Conservation (phyloP, 495 filamentous ascomycete genomes). For the Xylaria acuta region DNA sequence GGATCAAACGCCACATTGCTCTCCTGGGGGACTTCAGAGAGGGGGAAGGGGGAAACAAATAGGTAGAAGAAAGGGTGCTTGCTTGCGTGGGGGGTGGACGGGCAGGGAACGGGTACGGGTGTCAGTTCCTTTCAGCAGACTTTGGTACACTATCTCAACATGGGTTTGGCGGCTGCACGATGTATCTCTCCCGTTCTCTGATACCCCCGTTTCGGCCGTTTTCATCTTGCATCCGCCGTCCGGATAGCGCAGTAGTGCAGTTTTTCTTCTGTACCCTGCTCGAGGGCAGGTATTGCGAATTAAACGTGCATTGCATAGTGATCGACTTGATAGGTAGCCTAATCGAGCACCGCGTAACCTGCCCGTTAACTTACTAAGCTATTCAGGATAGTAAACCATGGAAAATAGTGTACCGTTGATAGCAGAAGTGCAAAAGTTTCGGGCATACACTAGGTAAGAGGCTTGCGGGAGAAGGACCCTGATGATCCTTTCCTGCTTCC, state of each 20-base stretch:
- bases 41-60: background rate
- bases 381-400: background rate
- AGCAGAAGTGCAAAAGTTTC: constrained; percentile 1
- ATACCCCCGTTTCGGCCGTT: constrained; percentile 24
- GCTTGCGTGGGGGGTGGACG: constrained; percentile 11
- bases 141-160: constrained; percentile 1
- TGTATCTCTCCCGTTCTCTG: constrained; percentile 9
- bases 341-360: constrained; percentile 24
- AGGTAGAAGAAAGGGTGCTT: background rate
- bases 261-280: constrained; percentile 14
- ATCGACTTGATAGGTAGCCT: constrained; percentile 22
- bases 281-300: constrained; percentile 11
- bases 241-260: constrained; percentile 21
- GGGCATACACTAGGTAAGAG: constrained; percentile 2
- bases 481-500: constrained; percentile 15
- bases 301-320: constrained; percentile 29
- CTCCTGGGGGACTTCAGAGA: background rate
- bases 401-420: background rate
- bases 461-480: constrained; percentile 21
- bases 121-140: background rate
- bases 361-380: constrained; percentile 3
- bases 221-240: constrained; percentile 19
- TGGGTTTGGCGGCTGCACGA: constrained; percentile 5
- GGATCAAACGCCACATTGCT: constrained; percentile 4
- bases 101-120: background rate